Conservation (phyloP, 169 alveolate species). For the Cyclospora cayetanensis region DNA sequence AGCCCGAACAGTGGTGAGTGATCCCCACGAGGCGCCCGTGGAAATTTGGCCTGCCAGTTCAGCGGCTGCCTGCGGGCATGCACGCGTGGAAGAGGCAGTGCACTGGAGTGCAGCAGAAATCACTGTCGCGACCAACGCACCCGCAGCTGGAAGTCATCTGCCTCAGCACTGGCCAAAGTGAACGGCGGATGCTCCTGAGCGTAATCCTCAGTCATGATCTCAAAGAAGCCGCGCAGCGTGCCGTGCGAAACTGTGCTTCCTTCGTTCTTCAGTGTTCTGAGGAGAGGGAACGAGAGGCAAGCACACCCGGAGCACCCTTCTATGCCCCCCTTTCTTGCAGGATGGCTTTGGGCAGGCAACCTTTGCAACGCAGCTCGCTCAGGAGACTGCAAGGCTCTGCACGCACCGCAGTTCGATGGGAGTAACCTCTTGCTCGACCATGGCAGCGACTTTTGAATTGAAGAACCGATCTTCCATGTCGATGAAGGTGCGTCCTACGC, state of each 20-base stretch:
- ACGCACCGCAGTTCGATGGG: slow-evolving; percentile 83
- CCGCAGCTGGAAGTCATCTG: slow-evolving; percentile 87
- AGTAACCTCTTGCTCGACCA: slow-evolving; percentile 82
- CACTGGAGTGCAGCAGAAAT: too few species aligned
- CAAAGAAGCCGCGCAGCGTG: slow-evolving; percentile 89
- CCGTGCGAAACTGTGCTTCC: slow-evolving; percentile 89
- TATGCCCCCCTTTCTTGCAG: neutral
- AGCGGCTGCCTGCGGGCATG: too few species aligned
- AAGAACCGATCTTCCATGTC: slow-evolving; percentile 92
- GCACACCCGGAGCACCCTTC: neutral
- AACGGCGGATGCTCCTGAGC: slow-evolving; percentile 86
- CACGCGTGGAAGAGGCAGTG: too few species aligned
- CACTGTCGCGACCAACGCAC: too few species aligned
- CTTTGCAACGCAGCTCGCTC: neutral
- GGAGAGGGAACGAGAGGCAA: neutral
- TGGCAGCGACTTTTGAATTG: slow-evolving; percentile 82
- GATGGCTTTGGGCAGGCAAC: neutral
- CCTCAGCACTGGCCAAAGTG: slow-evolving; percentile 84
- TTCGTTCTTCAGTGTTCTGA: slow-evolving; percentile 79
- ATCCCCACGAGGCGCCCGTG: too few species aligned
- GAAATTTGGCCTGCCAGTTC: too few species aligned
- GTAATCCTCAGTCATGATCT: slow-evolving; percentile 84
- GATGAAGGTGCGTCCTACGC: slow-evolving; percentile 88
- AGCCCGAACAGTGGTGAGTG: too few species aligned
- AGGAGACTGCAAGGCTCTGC: neutral